Percentiles rank a stretch among this genome's conserved stretches.
These are phyloP conservation scores for Penicillium robsamsonii DNA, from an alignment of 495 filamentous ascomycete species.

Conservation along the genomic window DNA sequence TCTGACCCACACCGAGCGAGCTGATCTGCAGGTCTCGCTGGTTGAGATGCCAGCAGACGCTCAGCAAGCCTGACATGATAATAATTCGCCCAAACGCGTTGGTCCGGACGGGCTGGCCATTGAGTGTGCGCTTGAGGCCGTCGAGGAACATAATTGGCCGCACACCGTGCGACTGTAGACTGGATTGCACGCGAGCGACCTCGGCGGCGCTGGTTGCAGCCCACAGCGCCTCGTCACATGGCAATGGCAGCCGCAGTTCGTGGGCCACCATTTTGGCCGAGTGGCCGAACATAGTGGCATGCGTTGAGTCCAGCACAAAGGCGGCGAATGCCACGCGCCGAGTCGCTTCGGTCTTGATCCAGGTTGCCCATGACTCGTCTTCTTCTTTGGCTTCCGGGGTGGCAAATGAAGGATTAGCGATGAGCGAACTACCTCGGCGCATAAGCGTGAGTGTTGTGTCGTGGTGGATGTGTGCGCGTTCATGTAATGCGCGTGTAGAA, in stretches of 20 bases:
- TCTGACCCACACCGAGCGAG: conserved; percentile 73
- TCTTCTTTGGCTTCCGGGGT: conserved; percentile 81
- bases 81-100: conserved; percentile 95
- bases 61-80: conserved; percentile 90
- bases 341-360: conserved; percentile 93
- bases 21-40: conserved; percentile 93
- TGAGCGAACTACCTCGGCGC: conserved; percentile 87
- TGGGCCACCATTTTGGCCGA: conserved; percentile 96
- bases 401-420: conserved; percentile 84
- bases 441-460: conserved; percentile 94
- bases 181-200: conserved; percentile 82
- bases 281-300: conserved; percentile 98
- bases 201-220: conserved; percentile 86
- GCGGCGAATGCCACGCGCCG: conserved; percentile 89
- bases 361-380: conserved; percentile 94
- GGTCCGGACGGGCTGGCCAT: conserved; percentile 81
- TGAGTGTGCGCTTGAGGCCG: conserved; percentile 85
- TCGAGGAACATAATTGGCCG: conserved; percentile 89
- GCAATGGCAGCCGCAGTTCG: conserved; percentile 87
- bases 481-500: conserved; percentile 84
- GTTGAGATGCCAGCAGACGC: conserved; percentile 97
- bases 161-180: conserved; percentile 75
- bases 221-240: conserved; percentile 94
- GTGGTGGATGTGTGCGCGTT: conserved; percentile 95
- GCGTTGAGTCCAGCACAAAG: conserved; percentile 92